Evolutionary conservation across 2,329 filamentous ascomycete species (phyloP).

Genomic region (Colletotrichum plurivorum): DNA sequence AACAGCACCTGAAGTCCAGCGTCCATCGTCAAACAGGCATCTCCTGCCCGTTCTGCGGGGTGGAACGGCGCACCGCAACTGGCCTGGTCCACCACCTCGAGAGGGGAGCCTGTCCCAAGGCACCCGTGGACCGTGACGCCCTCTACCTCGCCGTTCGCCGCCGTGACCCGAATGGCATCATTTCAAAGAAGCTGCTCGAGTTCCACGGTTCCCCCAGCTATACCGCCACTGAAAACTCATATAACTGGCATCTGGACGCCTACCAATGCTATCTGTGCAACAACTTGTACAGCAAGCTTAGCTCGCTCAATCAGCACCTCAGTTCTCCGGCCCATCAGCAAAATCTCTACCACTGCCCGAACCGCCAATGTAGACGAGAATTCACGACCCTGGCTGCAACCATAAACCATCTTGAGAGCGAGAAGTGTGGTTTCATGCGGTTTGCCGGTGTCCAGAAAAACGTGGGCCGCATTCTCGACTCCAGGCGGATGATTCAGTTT

Average conservation of each 20-base stretch:
- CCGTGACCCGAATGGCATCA: conserved; percentile 61
- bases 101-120: conserved; percentile 62
- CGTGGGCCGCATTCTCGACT: conserved; percentile 19
- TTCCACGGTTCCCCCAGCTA: conserved; percentile 55
- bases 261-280: conserved; percentile 68
- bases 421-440: conserved; percentile 53
- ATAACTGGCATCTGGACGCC: conserved; percentile 34
- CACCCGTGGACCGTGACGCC: conserved; percentile 61
- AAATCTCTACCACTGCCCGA: conserved; percentile 56
- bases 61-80: conserved; percentile 62
- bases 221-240: conserved; percentile 58
- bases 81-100: conserved; percentile 72
- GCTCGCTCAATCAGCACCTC: conserved; percentile 65
- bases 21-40: conserved; percentile 61
- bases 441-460: conserved; percentile 52
- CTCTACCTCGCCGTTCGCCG: conserved; percentile 61
- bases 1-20: conserved; percentile 69
- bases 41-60: conserved; percentile 69
- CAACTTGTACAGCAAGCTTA: conserved; percentile 39
- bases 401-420: conserved; percentile 61
- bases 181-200: conserved; percentile 66
- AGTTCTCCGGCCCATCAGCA: conserved; percentile 61
- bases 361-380: conserved; percentile 49
- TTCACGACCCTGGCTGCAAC: conserved; percentile 56
- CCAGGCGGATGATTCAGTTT: background rate